Evolutionary conservation across 805 yeast species (phyloP).

Genomic region (Saturnispora ahearnii): DNA sequence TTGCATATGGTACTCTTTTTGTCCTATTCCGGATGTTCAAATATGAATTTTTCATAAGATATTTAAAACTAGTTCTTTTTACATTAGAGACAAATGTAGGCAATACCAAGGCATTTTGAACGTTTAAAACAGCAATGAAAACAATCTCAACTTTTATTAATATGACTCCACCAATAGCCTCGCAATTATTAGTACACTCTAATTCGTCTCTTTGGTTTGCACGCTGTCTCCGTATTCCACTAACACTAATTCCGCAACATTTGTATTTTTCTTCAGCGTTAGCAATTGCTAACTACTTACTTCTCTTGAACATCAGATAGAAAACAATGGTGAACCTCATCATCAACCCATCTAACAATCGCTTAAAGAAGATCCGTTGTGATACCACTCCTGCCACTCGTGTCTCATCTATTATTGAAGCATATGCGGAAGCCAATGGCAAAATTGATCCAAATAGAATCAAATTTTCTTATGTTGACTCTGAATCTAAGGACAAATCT

Average conservation of each 20-base stretch:
- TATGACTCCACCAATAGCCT: too few species aligned
- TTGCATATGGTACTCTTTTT: too few species aligned
- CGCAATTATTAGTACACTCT: too few species aligned
- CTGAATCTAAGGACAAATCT: constrained; percentile 22
- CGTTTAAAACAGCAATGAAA: too few species aligned
- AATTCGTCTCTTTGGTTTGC: too few species aligned
- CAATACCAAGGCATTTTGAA: too few species aligned
- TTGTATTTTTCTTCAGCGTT: not conserved
- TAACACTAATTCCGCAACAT: not conserved
- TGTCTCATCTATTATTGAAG: constrained; percentile 31
- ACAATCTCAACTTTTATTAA: too few species aligned
- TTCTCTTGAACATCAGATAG: not conserved
- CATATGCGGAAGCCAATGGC: constrained; percentile 32
- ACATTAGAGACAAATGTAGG: too few species aligned
- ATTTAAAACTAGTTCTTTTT: too few species aligned
- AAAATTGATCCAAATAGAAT: constrained; percentile 39
- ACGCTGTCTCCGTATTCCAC: too few species aligned
- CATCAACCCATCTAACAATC: constrained; percentile 54
- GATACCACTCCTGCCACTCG: constrained; percentile 30
- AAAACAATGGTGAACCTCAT: constrained; percentile 36
- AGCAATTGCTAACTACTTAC: not conserved
- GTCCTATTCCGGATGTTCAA: too few species aligned
- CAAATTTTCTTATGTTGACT: constrained; percentile 38
- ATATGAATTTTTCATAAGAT: too few species aligned
- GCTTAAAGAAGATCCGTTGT: constrained; percentile 40